Conservation (phyloP, 805 yeast species). For the Zygoascus flipseniorum region DNA sequence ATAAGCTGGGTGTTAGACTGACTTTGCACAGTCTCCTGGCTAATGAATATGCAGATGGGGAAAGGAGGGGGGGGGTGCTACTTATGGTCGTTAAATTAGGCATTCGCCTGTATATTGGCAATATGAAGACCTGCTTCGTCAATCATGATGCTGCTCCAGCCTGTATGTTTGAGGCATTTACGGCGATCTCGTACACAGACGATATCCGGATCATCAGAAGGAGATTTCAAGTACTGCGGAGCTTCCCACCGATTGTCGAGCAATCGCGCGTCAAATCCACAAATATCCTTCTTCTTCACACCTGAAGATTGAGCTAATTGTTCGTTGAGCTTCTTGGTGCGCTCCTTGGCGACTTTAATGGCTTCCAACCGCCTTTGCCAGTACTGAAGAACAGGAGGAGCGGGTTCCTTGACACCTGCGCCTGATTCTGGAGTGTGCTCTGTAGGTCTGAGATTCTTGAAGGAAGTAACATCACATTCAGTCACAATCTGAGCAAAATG, state of each 20-base stretch:
- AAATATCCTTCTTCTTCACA: slow-evolving; percentile 18
- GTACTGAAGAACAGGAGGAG: not conserved
- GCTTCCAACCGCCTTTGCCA: slow-evolving; percentile 9
- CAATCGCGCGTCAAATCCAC: slow-evolving; percentile 17
- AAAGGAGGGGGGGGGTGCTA: too few species aligned
- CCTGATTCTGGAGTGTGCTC: not conserved
- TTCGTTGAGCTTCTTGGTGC: slow-evolving; percentile 16
- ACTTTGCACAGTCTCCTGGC: not conserved
- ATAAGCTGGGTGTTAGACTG: not conserved
- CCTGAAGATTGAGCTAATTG: slow-evolving; percentile 16
- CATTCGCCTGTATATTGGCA: not conserved
- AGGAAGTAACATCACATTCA: not conserved
- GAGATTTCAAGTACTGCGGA: not conserved
- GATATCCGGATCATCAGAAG: slow-evolving; percentile 3
- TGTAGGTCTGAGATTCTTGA: not conserved
- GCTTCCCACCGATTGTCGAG: slow-evolving; percentile 6
- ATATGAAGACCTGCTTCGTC: slow-evolving; percentile 5
- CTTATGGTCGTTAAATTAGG: not conserved
- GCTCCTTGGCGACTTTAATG: slow-evolving; percentile 16
- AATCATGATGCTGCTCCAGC: slow-evolving; percentile 15
- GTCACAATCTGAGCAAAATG: slow-evolving; percentile 11
- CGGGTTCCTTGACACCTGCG: not conserved
- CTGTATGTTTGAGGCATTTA: slow-evolving; percentile 17
- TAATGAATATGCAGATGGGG: not conserved
- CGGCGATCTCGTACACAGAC: slow-evolving; percentile 16